Conservation (phyloP, 2,329 filamentous ascomycete genomes). For the Colletotrichum neosansevieriae region DNA sequence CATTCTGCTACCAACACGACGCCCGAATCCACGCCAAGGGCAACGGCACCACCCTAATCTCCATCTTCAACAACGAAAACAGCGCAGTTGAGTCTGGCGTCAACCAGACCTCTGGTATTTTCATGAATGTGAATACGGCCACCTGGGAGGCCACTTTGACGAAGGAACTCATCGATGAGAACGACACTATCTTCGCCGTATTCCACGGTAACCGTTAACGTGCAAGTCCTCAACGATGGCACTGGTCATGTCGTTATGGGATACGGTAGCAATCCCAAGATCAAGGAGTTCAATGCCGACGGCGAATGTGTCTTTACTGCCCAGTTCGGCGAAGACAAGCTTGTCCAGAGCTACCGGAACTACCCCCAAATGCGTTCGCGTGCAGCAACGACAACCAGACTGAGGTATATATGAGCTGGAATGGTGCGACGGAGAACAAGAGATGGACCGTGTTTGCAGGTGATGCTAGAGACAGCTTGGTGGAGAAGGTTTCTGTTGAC, state of each 20-base stretch:
- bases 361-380: constrained; percentile 46
- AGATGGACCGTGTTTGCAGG: constrained; percentile 45
- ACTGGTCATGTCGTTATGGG: constrained; percentile 67
- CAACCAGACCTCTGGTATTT: constrained; percentile 44
- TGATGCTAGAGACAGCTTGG: constrained; percentile 3
- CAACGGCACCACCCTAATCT: constrained; percentile 44
- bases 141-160: constrained; percentile 47
- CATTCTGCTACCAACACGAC: constrained; percentile 52
- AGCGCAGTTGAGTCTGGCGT: constrained; percentile 40
- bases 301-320: constrained; percentile 65
- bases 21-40: constrained; percentile 46
- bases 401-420: constrained; percentile 53
- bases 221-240: constrained; percentile 60
- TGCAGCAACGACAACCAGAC: constrained; percentile 23
- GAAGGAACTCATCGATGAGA: constrained; percentile 40
- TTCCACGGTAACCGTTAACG: constrained; percentile 60
- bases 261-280: constrained; percentile 64
- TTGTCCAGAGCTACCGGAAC: constrained; percentile 66
- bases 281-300: constrained; percentile 60
- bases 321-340: constrained; percentile 55
- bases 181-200: constrained; percentile 54
- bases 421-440: constrained; percentile 49
- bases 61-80: constrained; percentile 53
- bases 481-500: constrained; percentile 9
- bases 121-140: constrained; percentile 44